phyloP scores from a whole-genome alignment of 2,329 filamentous ascomycete species.

The Paraphoma chrysanthemicola region DNA sequence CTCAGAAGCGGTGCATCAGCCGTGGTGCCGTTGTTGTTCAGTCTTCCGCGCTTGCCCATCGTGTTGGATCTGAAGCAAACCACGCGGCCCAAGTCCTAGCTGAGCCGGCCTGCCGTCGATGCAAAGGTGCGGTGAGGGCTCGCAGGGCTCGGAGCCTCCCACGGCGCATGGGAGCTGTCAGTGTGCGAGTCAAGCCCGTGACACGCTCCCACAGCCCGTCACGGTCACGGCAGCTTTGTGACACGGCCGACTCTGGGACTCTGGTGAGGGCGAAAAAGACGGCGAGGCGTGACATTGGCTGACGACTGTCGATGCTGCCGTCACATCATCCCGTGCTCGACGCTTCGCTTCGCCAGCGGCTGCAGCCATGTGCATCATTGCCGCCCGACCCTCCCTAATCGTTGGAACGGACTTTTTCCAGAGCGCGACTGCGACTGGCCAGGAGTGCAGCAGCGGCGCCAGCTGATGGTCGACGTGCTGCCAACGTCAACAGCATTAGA shows the following conservation, averaged over 20 bases:
- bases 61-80: conserved; percentile 39
- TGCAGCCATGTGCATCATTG: conserved; percentile 26
- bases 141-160: not conserved
- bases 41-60: conserved; percentile 43
- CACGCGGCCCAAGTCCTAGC: conserved; percentile 29
- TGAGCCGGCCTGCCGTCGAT: conserved; percentile 22
- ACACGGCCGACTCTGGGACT: conserved; percentile 2
- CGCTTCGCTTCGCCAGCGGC: conserved; percentile 27
- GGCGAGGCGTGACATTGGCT: conserved; percentile 13
- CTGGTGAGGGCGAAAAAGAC: not conserved
- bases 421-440: conserved; percentile 18
- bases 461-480: conserved; percentile 15
- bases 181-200: conserved; percentile 21
- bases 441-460: conserved; percentile 6
- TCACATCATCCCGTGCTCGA: conserved; percentile 21
- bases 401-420: conserved; percentile 14
- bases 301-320: conserved; percentile 20
- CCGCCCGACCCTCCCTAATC: conserved; percentile 22
- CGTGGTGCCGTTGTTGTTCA: conserved; percentile 29
- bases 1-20: conserved; percentile 34
- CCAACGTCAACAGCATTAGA: conserved; percentile 29
- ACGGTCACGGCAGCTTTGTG: not conserved
- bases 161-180: not conserved
- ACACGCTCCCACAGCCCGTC: conserved; percentile 1
- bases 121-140: conserved; percentile 33